Evolutionary conservation across 2,329 filamentous ascomycete species (phyloP).

Genomic region (Leptodontidium sp.): DNA sequence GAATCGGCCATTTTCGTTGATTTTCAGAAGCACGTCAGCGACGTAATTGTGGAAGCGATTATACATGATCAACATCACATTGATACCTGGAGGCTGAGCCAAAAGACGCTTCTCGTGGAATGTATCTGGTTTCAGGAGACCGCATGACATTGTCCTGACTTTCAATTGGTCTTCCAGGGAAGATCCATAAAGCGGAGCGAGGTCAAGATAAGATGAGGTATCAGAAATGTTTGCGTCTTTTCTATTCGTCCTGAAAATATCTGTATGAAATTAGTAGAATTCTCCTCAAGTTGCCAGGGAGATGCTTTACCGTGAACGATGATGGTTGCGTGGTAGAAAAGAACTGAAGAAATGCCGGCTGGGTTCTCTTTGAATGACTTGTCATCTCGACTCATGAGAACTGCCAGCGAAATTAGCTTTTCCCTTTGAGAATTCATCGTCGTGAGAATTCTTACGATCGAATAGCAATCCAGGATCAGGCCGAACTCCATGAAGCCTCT

Average conservation of each 20-base stretch:
- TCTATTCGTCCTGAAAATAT: slow-evolving; percentile 51
- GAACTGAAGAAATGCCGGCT: slow-evolving; percentile 54
- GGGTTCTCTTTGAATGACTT: slow-evolving; percentile 48
- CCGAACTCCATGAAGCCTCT: slow-evolving; percentile 62
- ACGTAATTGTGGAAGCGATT: slow-evolving; percentile 88
- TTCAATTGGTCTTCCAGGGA: slow-evolving; percentile 57
- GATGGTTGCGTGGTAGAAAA: slow-evolving; percentile 59
- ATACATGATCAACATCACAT: slow-evolving; percentile 77
- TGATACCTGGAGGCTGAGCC: slow-evolving; percentile 74
- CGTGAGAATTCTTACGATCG: slow-evolving; percentile 51
- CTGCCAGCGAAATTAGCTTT: not conserved
- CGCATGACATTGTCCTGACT: slow-evolving; percentile 70
- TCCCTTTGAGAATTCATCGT: not conserved
- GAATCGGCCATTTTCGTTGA: slow-evolving; percentile 85
- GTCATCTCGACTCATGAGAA: slow-evolving; percentile 54
- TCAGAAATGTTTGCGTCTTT: slow-evolving; percentile 30
- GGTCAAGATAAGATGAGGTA: slow-evolving; percentile 54
- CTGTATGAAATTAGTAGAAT: slow-evolving; percentile 33
- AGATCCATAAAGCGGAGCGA: slow-evolving; percentile 55
- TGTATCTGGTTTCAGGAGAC: slow-evolving; percentile 74
- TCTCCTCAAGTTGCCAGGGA: not conserved
- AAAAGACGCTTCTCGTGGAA: slow-evolving; percentile 74
- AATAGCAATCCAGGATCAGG: slow-evolving; percentile 72
- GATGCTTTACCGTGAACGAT: slow-evolving; percentile 53
- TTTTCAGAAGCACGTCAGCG: slow-evolving; percentile 76